These are phyloP conservation scores for Fomitopsis serialis DNA, from an alignment of 768 basidiomycete species.

Conservation along the genomic window DNA sequence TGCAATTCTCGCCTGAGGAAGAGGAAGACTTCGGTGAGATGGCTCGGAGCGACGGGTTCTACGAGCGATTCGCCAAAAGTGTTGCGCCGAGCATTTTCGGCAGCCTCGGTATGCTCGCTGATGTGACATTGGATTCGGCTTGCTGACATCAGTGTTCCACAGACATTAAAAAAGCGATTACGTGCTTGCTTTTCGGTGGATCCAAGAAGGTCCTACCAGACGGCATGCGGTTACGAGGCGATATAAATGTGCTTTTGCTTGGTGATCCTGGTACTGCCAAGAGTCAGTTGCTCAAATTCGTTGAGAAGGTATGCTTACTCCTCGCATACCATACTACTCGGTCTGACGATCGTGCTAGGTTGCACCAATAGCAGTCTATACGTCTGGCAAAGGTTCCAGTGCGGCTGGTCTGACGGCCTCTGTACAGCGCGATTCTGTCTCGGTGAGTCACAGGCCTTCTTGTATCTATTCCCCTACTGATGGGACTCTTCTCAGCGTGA, in stretches of 20 bases:
- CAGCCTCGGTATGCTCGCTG: constrained; percentile 63
- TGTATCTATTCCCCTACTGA: constrained; percentile 1
- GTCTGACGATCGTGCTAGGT: constrained; percentile 44
- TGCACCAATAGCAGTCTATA: constrained; percentile 96
- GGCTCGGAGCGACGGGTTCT: constrained; percentile 83
- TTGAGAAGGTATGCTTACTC: constrained; percentile 68
- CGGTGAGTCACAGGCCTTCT: constrained; percentile 41
- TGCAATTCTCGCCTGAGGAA: constrained; percentile 89
- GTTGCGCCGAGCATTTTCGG: constrained; percentile 98
- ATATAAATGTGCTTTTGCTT: constrained; percentile 94
- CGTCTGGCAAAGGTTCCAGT: constrained; percentile 96
- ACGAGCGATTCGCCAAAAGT: constrained; percentile 89
- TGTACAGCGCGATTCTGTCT: constrained; percentile 89
- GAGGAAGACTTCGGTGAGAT: constrained; percentile 95
- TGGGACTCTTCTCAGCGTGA: constrained; percentile 58
- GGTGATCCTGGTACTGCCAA: constrained; percentile 99
- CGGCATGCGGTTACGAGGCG: constrained; percentile 93
- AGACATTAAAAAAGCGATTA: constrained; percentile 99
- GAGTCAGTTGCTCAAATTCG: constrained; percentile 95
- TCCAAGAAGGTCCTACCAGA: constrained; percentile 97
- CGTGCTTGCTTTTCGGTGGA: constrained; percentile 94
- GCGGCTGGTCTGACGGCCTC: constrained; percentile 98
- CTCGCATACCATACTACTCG: not conserved
- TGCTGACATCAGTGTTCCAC: not conserved
- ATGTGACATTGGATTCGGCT: not conserved